Conservation (phyloP, 2,329 filamentous ascomycete species). For the Xylaria multiplex region DNA sequence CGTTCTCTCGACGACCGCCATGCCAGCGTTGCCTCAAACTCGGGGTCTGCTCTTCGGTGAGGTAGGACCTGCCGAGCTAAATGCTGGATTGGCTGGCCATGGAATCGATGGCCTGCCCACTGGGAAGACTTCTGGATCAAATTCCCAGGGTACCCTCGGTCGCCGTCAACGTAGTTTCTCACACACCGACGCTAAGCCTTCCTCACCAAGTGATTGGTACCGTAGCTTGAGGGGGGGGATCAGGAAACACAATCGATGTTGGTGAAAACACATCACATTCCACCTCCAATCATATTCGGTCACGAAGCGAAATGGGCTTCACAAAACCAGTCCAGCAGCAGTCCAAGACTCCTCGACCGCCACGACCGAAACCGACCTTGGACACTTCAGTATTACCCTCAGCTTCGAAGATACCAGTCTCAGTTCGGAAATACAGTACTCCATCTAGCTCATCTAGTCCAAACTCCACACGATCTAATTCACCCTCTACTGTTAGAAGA, state of each 20-base stretch:
- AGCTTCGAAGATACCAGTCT: conserved; percentile 58
- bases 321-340: conserved; percentile 47
- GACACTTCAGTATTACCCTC: conserved; percentile 47
- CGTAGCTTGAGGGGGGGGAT: conserved; percentile 41
- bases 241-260: conserved; percentile 35
- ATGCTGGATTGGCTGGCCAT: conserved; percentile 64
- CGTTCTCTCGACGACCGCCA: conserved; percentile 42
- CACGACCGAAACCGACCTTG: conserved; percentile 51
- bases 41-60: conserved; percentile 78
- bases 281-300: conserved; percentile 59
- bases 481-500: conserved; percentile 60
- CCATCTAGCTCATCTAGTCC: conserved; percentile 60
- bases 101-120: conserved; percentile 66
- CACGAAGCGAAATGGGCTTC: conserved; percentile 69
- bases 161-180: conserved; percentile 65
- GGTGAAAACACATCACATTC: conserved; percentile 44
- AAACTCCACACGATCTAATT: conserved; percentile 65
- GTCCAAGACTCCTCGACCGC: conserved; percentile 48
- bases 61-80: conserved; percentile 69
- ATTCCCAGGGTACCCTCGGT: conserved; percentile 62
- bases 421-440: conserved; percentile 57
- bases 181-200: conserved; percentile 65
- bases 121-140: conserved; percentile 78
- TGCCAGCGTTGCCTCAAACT: conserved; percentile 48
- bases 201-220: conserved; percentile 69